Conservation (phyloP, 768 basidiomycete genomes). For the Suillus discolor region DNA sequence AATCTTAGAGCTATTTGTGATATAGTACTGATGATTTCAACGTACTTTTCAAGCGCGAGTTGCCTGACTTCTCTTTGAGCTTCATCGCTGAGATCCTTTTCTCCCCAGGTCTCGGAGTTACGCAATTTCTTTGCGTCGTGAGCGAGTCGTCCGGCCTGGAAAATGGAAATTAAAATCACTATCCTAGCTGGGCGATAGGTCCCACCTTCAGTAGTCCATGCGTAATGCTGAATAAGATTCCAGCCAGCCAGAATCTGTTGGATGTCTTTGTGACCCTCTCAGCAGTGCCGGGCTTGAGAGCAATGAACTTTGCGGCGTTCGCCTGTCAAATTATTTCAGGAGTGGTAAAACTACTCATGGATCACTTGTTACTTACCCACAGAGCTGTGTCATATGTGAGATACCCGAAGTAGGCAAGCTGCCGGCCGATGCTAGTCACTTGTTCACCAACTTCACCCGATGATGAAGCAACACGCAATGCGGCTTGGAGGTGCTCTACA, state of each 20-base stretch:
- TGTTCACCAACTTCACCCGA: conserved; percentile 66
- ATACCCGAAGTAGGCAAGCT: conserved; percentile 89
- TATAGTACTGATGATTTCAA: conserved; percentile 11
- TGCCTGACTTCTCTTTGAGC: conserved; percentile 67
- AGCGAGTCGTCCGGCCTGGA: conserved; percentile 60
- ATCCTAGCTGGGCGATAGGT: not conserved
- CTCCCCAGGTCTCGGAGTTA: conserved; percentile 46
- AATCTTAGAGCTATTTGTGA: conserved; percentile 10
- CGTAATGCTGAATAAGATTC: conserved; percentile 78
- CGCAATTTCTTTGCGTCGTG: conserved; percentile 60
- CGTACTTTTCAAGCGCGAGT: conserved; percentile 57
- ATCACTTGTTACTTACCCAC: conserved; percentile 62
- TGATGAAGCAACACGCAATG: conserved; percentile 66
- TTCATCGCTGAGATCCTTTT: conserved; percentile 70
- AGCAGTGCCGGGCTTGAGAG: conserved; percentile 59
- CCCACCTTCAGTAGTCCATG: conserved; percentile 70
- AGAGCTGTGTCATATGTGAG: conserved; percentile 79
- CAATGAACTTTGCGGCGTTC: conserved; percentile 66
- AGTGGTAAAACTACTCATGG: not conserved
- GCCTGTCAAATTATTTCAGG: conserved; percentile 43
- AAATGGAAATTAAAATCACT: not conserved
- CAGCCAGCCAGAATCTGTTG: conserved; percentile 87
- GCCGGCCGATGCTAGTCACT: conserved; percentile 76
- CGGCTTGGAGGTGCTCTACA: conserved; percentile 90
- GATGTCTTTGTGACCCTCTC: conserved; percentile 63